Base-by-base conservation (phyloP, 768 basidiomycete genomes). In the Hypholoma sublateritium region DNA sequence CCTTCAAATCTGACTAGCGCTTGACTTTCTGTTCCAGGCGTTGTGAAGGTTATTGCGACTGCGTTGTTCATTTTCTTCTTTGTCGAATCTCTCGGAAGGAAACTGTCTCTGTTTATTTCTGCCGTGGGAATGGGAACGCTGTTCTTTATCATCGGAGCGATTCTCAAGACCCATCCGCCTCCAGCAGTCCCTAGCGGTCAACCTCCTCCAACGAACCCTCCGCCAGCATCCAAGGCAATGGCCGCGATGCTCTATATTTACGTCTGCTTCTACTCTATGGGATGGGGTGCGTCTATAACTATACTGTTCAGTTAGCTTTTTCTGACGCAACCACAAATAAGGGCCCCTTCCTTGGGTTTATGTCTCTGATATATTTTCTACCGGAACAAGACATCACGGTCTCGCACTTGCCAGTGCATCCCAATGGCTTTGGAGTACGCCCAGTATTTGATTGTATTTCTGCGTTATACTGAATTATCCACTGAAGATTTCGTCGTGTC, bases 261-360 rank as follows among this genome's bases (percentile, higher is more conserved):
- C 64, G 90, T 93, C 42, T 87, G 86, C 68, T 93, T 93, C 71
- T 94, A 93, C 70, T 89, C 87, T 3, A 88, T 93, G 83, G 90
- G 89, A 37, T 91, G 89, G 86, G 92, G 91, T 74, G 51, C 58
- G 73, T 62, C 28, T 39, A 35, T 36, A 22, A 21, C 11, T 35
- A 11, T 1, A n/a, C 13, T 11, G 0, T 46, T 17, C 36, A 25
- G 28, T 50, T 21, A 12, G 41, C 11, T 16, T 48, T 17, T 21
- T 13, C 79, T 81, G 16, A 52, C 36, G 43, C 25, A 57, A 21
- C 39, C 39, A 28, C n/a, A 44, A 28, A 48, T 24, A 54, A 78
- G 76, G 77, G 22, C 79, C 78, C 12, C 64, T 80, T 22, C 74
- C 73, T 36, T 74, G 79, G 77, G 82, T 89, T 19, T 88, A 87